Evolutionary conservation across 1,139 yeast species (phyloP).

Genomic region (Arxiozyma slooffiae): DNA sequence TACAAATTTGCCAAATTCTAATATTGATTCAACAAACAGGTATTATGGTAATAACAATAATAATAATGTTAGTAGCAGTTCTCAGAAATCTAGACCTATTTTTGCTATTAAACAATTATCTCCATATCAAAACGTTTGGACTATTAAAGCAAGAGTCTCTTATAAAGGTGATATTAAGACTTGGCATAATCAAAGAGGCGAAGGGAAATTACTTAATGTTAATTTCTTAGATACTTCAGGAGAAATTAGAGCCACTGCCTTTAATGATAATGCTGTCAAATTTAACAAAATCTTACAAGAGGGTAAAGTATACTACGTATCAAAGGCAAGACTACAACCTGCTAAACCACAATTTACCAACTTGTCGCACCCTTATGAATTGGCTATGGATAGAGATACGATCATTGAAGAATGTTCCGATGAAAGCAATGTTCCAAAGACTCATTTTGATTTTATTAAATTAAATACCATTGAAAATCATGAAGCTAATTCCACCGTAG

Average conservation of each 20-base stretch:
- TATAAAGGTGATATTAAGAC: conserved; percentile 80
- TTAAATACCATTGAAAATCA: conserved; percentile 55
- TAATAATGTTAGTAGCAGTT: conserved; percentile 7
- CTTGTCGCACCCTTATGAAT: conserved; percentile 80
- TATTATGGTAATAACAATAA: neutral
- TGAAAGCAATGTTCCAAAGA: conserved; percentile 59
- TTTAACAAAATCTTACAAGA: conserved; percentile 69
- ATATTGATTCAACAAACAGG: neutral
- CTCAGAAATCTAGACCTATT: conserved; percentile 34
- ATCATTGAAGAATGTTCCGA: conserved; percentile 64
- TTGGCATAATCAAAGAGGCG: conserved; percentile 80
- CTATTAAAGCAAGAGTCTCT: conserved; percentile 84
- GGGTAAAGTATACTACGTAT: conserved; percentile 78
- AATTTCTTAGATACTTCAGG: conserved; percentile 90
- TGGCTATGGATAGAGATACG: conserved; percentile 72
- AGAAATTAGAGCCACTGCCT: conserved; percentile 93
- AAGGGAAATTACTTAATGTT: conserved; percentile 82
- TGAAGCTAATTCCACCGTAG: conserved; percentile 66
- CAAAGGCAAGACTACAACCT: conserved; percentile 70
- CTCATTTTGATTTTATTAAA: conserved; percentile 66
- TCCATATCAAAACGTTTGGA: conserved; percentile 87
- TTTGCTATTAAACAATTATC: conserved; percentile 80
- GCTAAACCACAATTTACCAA: conserved; percentile 83
- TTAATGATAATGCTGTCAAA: conserved; percentile 76
- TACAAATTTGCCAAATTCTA: neutral